Conservation (phyloP, 495 filamentous ascomycete genomes). For the Platismatia glauca region DNA sequence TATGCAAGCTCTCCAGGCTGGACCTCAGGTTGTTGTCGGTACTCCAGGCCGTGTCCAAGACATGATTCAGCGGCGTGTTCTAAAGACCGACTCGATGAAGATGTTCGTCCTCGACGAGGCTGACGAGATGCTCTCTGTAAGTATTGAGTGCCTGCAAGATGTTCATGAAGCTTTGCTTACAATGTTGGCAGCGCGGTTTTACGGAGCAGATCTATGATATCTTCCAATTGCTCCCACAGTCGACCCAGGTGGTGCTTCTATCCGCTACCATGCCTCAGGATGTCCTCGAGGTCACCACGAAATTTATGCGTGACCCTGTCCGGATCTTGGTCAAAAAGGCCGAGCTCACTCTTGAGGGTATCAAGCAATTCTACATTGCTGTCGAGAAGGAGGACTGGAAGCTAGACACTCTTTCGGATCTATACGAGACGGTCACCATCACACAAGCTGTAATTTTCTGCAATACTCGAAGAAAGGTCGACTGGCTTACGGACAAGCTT, state of each 20-base stretch:
- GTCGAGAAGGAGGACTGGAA: slow-evolving; percentile 99
- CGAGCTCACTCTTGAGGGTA: slow-evolving; percentile 96
- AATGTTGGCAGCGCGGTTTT: slow-evolving; percentile 68
- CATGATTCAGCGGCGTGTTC: slow-evolving; percentile 95
- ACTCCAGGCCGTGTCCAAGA: slow-evolving; percentile 96
- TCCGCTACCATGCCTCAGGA: slow-evolving; percentile 98
- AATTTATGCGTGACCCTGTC: slow-evolving; percentile 99
- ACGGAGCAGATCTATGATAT: slow-evolving; percentile 99
- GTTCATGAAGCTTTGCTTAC: not conserved
- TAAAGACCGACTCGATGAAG: slow-evolving; percentile 95
- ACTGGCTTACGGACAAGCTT: slow-evolving; percentile 99
- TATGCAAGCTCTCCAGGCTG: slow-evolving; percentile 91
- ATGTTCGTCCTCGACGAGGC: slow-evolving; percentile 99
- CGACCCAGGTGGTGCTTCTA: slow-evolving; percentile 94
- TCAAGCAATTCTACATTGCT: slow-evolving; percentile 99
- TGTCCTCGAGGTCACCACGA: slow-evolving; percentile 97
- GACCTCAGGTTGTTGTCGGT: slow-evolving; percentile 92
- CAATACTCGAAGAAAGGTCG: slow-evolving; percentile 99
- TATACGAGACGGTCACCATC: slow-evolving; percentile 98
- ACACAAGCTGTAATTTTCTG: slow-evolving; percentile 99
- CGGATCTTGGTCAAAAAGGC: slow-evolving; percentile 99
- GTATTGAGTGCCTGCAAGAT: slow-evolving; percentile 26
- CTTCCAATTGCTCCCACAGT: slow-evolving; percentile 94
- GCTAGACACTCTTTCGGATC: slow-evolving; percentile 94
- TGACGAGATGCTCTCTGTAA: slow-evolving; percentile 94